A percentile compares a stretch with the other conserved stretches of the same genome.
These are phyloP conservation scores for Filobasidium floriforme DNA, from an alignment of 768 basidiomycete species.

Conservation along the genomic window DNA sequence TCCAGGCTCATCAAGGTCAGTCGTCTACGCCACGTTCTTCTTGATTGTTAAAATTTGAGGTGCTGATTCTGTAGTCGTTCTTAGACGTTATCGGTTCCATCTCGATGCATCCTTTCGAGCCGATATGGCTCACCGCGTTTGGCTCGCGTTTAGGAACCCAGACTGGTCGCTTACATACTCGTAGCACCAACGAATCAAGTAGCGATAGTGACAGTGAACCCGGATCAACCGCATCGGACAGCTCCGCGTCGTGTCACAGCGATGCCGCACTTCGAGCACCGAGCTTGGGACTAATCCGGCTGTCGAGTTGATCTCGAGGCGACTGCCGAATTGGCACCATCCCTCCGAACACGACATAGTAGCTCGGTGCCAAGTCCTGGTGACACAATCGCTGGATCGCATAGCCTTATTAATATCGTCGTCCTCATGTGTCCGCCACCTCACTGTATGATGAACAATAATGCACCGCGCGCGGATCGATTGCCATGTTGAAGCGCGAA, in stretches of 20 bases:
- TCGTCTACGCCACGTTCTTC: no score
- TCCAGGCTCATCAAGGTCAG: neutral
- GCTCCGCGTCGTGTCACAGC: neutral
- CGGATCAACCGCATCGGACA: no score
- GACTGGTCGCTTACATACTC: neutral
- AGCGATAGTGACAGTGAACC: neutral
- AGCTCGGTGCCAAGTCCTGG: no score
- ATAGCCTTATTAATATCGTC: no score
- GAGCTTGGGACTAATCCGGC: neutral
- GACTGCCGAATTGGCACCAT: no score
- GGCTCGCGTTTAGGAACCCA: slow-evolving; percentile 51
- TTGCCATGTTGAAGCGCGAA: neutral
- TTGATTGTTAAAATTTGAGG: neutral
- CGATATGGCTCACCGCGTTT: slow-evolving; percentile 59
- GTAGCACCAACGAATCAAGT: neutral
- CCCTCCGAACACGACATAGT: no score
- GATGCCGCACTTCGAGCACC: neutral
- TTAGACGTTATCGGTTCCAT: slow-evolving; percentile 68
- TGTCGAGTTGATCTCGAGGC: no score
- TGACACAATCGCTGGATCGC: no score
- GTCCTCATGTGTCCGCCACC: no score
- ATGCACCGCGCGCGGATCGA: neutral
- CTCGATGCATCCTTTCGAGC: slow-evolving; percentile 60
- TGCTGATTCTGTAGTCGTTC: slow-evolving; percentile 8
- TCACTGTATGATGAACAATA: no score